Evolutionary conservation across 2,329 filamentous ascomycete genomes (phyloP).

Genomic region (Stachybotrys chlorohalonatus): DNA sequence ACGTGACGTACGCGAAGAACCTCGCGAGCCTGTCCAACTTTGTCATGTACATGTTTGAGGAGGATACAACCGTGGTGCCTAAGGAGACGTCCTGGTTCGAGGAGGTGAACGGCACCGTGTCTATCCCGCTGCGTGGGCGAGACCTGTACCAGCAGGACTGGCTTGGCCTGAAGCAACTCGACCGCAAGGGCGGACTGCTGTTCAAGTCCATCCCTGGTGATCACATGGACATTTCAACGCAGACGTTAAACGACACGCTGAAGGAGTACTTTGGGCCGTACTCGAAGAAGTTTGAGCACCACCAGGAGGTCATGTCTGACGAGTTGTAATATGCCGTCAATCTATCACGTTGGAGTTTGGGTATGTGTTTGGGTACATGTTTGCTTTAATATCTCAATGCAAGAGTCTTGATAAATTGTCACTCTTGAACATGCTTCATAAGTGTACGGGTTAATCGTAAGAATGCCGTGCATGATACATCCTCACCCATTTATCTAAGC

Average conservation of each 20-base stretch:
- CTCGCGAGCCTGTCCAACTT: constrained; percentile 64
- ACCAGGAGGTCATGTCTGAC: constrained; percentile 14
- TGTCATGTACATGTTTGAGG: constrained; percentile 81
- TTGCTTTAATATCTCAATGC: not conserved
- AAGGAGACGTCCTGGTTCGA: constrained; percentile 89
- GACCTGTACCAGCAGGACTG: constrained; percentile 83
- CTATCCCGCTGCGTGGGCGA: constrained; percentile 59
- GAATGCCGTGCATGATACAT: not conserved
- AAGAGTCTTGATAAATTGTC: too few relatives aligned
- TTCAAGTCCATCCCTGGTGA: constrained; percentile 66
- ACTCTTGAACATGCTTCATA: too few relatives aligned
- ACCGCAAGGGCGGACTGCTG: constrained; percentile 67
- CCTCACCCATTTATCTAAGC: not conserved
- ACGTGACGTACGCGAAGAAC: constrained; percentile 62
- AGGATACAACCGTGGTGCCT: constrained; percentile 79
- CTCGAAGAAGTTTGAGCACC: constrained; percentile 26
- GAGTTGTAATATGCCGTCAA: not conserved
- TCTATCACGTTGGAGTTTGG: not conserved
- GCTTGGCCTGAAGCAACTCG: constrained; percentile 74
- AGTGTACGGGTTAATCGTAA: not conserved
- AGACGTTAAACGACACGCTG: constrained; percentile 58
- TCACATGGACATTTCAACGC: constrained; percentile 72
- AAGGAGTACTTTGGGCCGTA: constrained; percentile 53
- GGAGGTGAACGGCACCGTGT: constrained; percentile 66
- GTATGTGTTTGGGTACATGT: not conserved